phyloP scores from a whole-genome alignment of 768 basidiomycete genomes.

The Mycena capillaripes region DNA sequence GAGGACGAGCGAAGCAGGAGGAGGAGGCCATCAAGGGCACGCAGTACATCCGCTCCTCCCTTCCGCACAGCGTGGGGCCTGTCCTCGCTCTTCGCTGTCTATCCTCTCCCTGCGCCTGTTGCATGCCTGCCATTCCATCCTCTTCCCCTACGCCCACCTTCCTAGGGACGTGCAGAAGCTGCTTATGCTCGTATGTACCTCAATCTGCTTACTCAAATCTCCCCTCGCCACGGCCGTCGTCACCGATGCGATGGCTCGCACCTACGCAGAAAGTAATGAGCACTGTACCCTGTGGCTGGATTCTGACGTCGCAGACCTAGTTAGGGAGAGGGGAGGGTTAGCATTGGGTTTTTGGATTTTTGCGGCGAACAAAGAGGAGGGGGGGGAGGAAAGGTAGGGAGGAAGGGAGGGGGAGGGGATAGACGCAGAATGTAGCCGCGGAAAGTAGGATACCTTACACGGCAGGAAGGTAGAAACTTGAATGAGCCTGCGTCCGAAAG shows the following conservation, averaged over 20 bases:
- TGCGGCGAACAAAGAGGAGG: not conserved
- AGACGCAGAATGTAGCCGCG: too few relatives aligned
- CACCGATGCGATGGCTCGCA: conserved; percentile 84
- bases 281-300: not conserved
- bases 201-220: conserved; percentile 79
- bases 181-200: conserved; percentile 38
- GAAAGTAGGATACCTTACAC: too few relatives aligned
- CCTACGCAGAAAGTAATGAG: conserved; percentile 52
- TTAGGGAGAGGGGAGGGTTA: not conserved
- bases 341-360: not conserved
- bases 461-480: too few relatives aligned
- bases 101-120: too few relatives aligned
- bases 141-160: too few relatives aligned
- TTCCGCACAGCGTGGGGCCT: too few relatives aligned
- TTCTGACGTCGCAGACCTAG: conserved; percentile 75
- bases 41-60: too few relatives aligned
- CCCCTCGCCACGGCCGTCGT: conserved; percentile 82
- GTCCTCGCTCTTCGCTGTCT: too few relatives aligned
- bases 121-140: not conserved
- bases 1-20: too few relatives aligned
- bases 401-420: not conserved
- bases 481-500: too few relatives aligned
- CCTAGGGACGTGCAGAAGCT: not conserved
- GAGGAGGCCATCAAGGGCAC: too few relatives aligned
- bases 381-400: too few relatives aligned